Evolutionary conservation across 1,284 basidiomycete genomes (phyloP).

Genomic region (Sanguinoderma infundibulare): DNA sequence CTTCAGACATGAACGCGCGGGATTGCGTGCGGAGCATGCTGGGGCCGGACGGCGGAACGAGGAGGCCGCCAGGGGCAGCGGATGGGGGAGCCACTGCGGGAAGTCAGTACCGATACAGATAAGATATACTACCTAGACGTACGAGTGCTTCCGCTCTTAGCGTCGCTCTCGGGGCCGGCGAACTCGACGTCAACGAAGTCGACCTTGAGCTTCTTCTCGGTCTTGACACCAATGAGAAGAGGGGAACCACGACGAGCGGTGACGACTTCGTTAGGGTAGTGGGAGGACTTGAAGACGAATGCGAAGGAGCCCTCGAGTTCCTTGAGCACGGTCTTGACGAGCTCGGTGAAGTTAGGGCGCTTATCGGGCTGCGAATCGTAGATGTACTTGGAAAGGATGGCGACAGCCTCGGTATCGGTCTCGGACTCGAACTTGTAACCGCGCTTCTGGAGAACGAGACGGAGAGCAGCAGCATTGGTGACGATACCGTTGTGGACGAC

Average conservation of each 20-base stretch:
- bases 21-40: slow-evolving; percentile 96
- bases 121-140: slow-evolving; percentile 36
- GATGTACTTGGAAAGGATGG: slow-evolving; percentile 95
- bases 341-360: slow-evolving; percentile 87
- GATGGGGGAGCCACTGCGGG: slow-evolving; percentile 46
- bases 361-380: slow-evolving; percentile 94
- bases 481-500: slow-evolving; percentile 99
- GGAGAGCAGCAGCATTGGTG: slow-evolving; percentile 91
- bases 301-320: slow-evolving; percentile 99
- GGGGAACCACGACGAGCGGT: slow-evolving; percentile 97
- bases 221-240: slow-evolving; percentile 98
- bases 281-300: slow-evolving; percentile 98
- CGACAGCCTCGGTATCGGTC: slow-evolving; percentile 98
- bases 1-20: slow-evolving; percentile 97
- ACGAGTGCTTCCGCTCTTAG: slow-evolving; percentile 60
- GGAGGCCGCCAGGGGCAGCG: slow-evolving; percentile 58
- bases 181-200: slow-evolving; percentile 99
- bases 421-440: slow-evolving; percentile 96
- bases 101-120: not conserved
- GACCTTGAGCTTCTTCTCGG: slow-evolving; percentile 99
- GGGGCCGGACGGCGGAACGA: slow-evolving; percentile 79
- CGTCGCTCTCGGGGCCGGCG: slow-evolving; percentile 72
- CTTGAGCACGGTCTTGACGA: slow-evolving; percentile 96
- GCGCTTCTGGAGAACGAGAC: slow-evolving; percentile 93
- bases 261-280: slow-evolving; percentile 97